phyloP scores from a whole-genome alignment of 768 basidiomycete genomes.

The Daedaleopsis sinensis region DNA sequence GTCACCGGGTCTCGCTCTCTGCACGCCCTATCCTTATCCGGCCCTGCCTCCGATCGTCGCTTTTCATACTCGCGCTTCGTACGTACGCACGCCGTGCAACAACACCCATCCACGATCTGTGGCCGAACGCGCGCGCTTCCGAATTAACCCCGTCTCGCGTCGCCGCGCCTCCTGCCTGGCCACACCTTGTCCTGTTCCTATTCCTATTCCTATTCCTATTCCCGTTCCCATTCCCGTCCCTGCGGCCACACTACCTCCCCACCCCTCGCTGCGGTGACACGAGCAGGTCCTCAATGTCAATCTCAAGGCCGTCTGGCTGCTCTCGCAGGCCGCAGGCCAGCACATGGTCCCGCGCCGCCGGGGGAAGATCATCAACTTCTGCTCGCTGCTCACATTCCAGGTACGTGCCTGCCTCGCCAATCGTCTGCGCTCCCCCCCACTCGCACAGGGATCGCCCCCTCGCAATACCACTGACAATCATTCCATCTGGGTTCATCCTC shows the following conservation, averaged over 20 bases:
- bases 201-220: constrained; percentile 1
- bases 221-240: not conserved
- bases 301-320: constrained; percentile 84
- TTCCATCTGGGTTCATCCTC: not conserved
- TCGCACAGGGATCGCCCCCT: not conserved
- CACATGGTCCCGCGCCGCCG: constrained; percentile 83
- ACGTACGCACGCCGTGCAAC: constrained; percentile 11
- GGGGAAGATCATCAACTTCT: constrained; percentile 75
- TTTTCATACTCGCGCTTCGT: not conserved
- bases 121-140: constrained; percentile 8
- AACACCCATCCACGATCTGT: constrained; percentile 2
- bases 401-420: constrained; percentile 11
- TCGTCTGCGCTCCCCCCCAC: not conserved
- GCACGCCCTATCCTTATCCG: not conserved
- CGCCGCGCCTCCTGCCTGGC: not conserved
- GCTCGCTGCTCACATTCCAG: constrained; percentile 50
- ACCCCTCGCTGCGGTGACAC: not conserved
- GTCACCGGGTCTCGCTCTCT: constrained; percentile 15
- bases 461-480: not conserved
- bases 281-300: constrained; percentile 81
- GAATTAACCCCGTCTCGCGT: constrained; percentile 13
- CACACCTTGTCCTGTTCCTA: not conserved
- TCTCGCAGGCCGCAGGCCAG: constrained; percentile 82
- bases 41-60: constrained; percentile 6
- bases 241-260: not conserved